Evolutionary conservation across 148 eudicot genomes (phyloP), one percentile per base, ranked within the genome.

Genomic region (Simmondsia chinensis): DNA sequence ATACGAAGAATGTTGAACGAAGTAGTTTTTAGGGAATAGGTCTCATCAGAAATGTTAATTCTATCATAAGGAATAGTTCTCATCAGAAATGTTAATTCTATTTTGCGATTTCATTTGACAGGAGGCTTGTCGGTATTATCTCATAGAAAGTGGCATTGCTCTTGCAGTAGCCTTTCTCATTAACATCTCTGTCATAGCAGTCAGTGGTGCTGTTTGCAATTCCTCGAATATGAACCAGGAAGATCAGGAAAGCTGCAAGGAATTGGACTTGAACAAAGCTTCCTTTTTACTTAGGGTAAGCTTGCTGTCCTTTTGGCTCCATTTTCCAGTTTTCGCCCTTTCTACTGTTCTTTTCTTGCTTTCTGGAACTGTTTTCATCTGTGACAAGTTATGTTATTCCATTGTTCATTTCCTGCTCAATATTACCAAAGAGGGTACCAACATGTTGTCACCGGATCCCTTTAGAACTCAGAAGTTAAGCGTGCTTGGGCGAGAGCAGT

Each of bases 41-140:
- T n/a, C n/a, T n/a, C n/a, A n/a, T n/a, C n/a, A n/a, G n/a, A n/a
- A n/a, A n/a, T n/a, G n/a, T n/a, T n/a, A n/a, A n/a, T n/a, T n/a
- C n/a, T n/a, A n/a, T n/a, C n/a, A n/a, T n/a, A n/a, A n/a, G n/a
- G n/a, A n/a, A n/a, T n/a, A n/a, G n/a, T n/a, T n/a, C n/a, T n/a
- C n/a, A n/a, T n/a, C n/a, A n/a, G n/a, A n/a, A n/a, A n/a, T n/a
- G n/a, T n/a, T n/a, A n/a, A n/a, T n/a, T n/a, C n/a, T n/a, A n/a
- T n/a, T n/a, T n/a, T n/a, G n/a, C n/a, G n/a, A 48, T 20, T 41
- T 46, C 12, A 33, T 57, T 21, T 50, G 48, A 30, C 86, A 91
- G 99, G 99, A 93, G 50, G 96, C 96, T 43, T 82, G 96, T 71
- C 72, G 96, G 59, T 93, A 74, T 64, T 93, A 93, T 53, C 15